These are phyloP conservation scores for Coemansia sp. DNA, from an alignment of 192 early-diverging fungal species.

Conservation along the genomic window DNA sequence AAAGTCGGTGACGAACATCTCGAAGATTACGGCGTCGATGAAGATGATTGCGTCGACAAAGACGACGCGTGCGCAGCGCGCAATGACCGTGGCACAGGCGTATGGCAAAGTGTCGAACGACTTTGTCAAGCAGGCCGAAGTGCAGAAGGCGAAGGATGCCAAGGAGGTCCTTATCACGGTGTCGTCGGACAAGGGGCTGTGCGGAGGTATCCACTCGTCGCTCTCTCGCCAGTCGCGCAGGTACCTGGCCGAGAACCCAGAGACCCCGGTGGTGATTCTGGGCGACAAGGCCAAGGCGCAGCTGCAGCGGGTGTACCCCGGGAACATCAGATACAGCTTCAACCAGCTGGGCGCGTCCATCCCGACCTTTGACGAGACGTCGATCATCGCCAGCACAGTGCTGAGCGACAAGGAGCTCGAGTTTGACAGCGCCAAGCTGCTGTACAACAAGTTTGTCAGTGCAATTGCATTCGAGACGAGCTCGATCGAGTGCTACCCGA, in stretches of 20 bases:
- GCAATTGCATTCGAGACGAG: slow-evolving; percentile 90
- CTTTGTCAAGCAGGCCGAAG: slow-evolving; percentile 58
- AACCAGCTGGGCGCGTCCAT: slow-evolving; percentile 86
- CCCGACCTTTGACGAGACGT: slow-evolving; percentile 85
- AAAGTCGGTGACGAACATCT: slow-evolving; percentile 96
- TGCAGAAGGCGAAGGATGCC: slow-evolving; percentile 56
- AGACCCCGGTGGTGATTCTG: slow-evolving; percentile 62
- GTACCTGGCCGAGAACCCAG: slow-evolving; percentile 53
- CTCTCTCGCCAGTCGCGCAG: slow-evolving; percentile 78
- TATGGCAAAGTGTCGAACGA: slow-evolving; percentile 54
- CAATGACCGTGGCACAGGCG: slow-evolving; percentile 79
- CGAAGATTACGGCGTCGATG: slow-evolving; percentile 99
- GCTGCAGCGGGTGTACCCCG: slow-evolving; percentile 68
- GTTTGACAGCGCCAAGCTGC: slow-evolving; percentile 68
- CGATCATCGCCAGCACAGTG: slow-evolving; percentile 74
- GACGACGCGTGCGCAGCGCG: slow-evolving; percentile 76
- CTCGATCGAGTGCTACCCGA: slow-evolving; percentile 52
- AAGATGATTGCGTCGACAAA: slow-evolving; percentile 99
- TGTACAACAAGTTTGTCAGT: slow-evolving; percentile 94
- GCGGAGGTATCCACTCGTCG: slow-evolving; percentile 97
- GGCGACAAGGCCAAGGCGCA: slow-evolving; percentile 94
- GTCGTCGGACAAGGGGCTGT: slow-evolving; percentile 96
- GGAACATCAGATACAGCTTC: slow-evolving; percentile 80
- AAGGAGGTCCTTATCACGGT: slow-evolving; percentile 72
- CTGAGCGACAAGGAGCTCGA: slow-evolving; percentile 51